Evolutionary conservation across 2,329 filamentous ascomycete genomes (phyloP).

Genomic region (Cordyceps sp.): DNA sequence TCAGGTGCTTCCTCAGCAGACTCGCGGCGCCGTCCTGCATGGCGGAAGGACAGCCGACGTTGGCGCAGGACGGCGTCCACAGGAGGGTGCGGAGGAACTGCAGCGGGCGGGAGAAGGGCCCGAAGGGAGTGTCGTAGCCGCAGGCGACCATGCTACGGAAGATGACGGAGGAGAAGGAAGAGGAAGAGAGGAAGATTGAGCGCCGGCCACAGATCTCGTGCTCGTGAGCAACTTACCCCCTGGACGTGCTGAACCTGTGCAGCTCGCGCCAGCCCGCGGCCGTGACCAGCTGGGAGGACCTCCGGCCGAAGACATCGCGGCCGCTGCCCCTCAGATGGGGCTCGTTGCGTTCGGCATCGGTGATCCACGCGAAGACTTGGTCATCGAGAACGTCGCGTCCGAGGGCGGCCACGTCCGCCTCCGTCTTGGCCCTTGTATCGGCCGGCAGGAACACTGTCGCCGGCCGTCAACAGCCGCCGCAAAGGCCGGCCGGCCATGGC

Average conservation of each 20-base stretch:
- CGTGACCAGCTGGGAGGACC: constrained; percentile 42
- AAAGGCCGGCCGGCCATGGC: not conserved
- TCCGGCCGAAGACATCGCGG: constrained; percentile 44
- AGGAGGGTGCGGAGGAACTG: constrained; percentile 43
- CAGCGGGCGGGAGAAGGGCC: constrained; percentile 34
- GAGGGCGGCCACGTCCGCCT: constrained; percentile 27
- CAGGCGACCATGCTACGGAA: constrained; percentile 32
- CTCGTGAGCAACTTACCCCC: constrained; percentile 27
- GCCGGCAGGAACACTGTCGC: constrained; percentile 30
- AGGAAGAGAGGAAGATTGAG: not conserved
- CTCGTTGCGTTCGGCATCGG: constrained; percentile 48
- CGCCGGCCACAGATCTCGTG: not conserved
- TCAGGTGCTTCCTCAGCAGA: constrained; percentile 28
- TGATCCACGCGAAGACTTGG: constrained; percentile 37
- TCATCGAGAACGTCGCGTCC: constrained; percentile 36
- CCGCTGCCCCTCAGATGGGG: constrained; percentile 40
- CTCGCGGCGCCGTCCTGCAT: constrained; percentile 49
- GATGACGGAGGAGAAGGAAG: not conserved
- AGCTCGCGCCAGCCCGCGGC: constrained; percentile 49
- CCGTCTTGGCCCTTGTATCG: constrained; percentile 19
- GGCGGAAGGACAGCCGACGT: constrained; percentile 46
- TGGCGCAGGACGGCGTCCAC: constrained; percentile 41
- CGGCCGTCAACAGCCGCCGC: not conserved
- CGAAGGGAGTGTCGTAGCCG: constrained; percentile 38
- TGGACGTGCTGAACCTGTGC: constrained; percentile 38